Evolutionary conservation across 495 filamentous ascomycete species (phyloP).

Genomic region (Lindgomyces ingoldianus): DNA sequence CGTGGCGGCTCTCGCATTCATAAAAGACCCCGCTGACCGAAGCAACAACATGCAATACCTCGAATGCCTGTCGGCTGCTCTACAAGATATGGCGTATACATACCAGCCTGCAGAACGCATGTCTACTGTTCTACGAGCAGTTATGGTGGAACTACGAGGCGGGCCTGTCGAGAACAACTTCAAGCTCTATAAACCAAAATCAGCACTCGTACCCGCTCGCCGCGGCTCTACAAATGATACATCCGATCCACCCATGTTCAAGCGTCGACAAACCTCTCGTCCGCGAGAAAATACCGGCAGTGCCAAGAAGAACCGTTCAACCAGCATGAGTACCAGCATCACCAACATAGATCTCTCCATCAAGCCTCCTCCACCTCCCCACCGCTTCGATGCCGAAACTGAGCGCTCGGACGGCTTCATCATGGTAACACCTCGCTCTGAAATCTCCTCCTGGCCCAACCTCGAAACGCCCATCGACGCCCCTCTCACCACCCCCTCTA

Average conservation of each 20-base stretch:
- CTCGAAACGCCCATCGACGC: slow-evolving; percentile 7
- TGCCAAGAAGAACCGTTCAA: slow-evolving; percentile 2
- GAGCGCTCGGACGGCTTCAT: slow-evolving; percentile 35
- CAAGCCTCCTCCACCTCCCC: slow-evolving; percentile 19
- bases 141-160: slow-evolving; percentile 42
- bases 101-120: slow-evolving; percentile 45
- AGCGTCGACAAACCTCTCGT: slow-evolving; percentile 35
- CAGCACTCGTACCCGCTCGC: slow-evolving; percentile 37
- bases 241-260: slow-evolving; percentile 31
- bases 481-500: neutral
- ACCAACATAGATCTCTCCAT: slow-evolving; percentile 26
- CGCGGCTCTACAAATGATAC: slow-evolving; percentile 35
- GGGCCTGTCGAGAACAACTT: neutral
- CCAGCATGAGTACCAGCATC: slow-evolving; percentile 27
- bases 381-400: slow-evolving; percentile 17
- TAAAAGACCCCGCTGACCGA: slow-evolving; percentile 46
- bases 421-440: slow-evolving; percentile 41
- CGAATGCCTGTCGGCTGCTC: slow-evolving; percentile 40
- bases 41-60: slow-evolving; percentile 46
- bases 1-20: slow-evolving; percentile 53
- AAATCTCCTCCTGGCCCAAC: slow-evolving; percentile 29
- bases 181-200: slow-evolving; percentile 28
- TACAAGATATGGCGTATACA: slow-evolving; percentile 42
- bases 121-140: slow-evolving; percentile 40
- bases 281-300: slow-evolving; percentile 19